Evolutionary conservation across 352 stramenopile genomes (phyloP).

Genomic region (Lagenidium sp.): DNA sequence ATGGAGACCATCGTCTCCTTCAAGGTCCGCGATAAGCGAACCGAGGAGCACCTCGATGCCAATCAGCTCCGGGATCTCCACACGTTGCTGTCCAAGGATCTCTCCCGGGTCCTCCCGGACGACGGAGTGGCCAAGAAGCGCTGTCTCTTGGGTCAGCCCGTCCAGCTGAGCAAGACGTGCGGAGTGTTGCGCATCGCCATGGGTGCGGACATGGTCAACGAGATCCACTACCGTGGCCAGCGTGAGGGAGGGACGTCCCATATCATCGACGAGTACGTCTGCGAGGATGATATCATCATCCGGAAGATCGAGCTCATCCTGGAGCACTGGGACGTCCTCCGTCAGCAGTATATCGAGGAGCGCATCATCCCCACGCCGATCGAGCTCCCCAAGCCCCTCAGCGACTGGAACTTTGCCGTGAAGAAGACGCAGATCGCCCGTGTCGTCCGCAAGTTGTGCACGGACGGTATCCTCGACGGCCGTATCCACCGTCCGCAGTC

Average conservation of each 20-base stretch:
- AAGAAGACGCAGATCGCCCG: conserved; percentile 52
- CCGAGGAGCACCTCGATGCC: conserved; percentile 28
- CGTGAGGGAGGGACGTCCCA: conserved; percentile 17
- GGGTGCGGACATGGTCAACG: conserved; percentile 83
- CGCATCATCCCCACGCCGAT: conserved; percentile 21
- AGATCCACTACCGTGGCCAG: conserved; percentile 31
- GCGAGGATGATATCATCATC: conserved; percentile 47
- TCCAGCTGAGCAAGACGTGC: conserved; percentile 55
- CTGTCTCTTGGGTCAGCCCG: conserved; percentile 73
- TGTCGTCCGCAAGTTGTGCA: conserved; percentile 50
- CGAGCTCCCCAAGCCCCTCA: conserved; percentile 40
- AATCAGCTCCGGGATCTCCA: conserved; percentile 53
- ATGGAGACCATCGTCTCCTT: conserved; percentile 80
- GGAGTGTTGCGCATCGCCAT: conserved; percentile 79
- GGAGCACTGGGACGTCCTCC: conserved; percentile 53
- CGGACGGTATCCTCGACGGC: conserved; percentile 24
- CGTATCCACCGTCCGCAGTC: conserved; percentile 5
- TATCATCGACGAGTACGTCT: conserved; percentile 29
- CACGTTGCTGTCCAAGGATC: conserved; percentile 57
- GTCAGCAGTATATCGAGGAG: conserved; percentile 51
- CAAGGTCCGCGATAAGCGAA: conserved; percentile 43
- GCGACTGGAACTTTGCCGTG: conserved; percentile 68
- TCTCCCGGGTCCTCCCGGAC: conserved; percentile 38
- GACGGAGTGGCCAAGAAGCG: conserved; percentile 39
- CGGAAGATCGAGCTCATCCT: conserved; percentile 66